phyloP scores from a whole-genome alignment of 225 moss, liverwort and hornwort species.

The Lunularia cruciata region DNA sequence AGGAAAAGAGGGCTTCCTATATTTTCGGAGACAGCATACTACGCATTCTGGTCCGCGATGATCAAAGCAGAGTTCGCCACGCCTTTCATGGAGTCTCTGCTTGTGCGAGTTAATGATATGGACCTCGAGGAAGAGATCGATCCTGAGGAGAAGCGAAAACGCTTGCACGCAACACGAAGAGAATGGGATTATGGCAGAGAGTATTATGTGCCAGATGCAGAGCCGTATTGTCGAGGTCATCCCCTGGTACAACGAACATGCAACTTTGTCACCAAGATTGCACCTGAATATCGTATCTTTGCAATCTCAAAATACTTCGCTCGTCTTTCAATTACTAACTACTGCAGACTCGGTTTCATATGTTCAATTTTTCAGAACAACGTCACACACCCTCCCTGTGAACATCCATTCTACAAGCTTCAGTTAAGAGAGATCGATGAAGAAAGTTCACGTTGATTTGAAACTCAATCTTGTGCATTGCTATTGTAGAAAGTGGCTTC shows the following conservation, averaged over 20 bases:
- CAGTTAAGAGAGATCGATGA: too few species aligned
- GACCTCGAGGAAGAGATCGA: constrained; percentile 26
- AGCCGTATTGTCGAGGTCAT: constrained; percentile 21
- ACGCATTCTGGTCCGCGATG: constrained; percentile 20
- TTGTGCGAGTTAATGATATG: constrained; percentile 26
- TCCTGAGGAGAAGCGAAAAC: not conserved
- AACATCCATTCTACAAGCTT: too few species aligned
- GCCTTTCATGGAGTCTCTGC: constrained; percentile 15
- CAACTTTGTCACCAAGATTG: constrained; percentile 19
- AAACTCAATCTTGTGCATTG: too few species aligned
- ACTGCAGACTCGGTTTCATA: too few species aligned
- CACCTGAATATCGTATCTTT: constrained; percentile 25
- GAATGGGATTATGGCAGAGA: constrained; percentile 24
- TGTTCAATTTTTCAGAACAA: too few species aligned
- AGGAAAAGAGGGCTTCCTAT: constrained; percentile 11
- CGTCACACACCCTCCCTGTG: too few species aligned
- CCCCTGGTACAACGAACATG: constrained; percentile 24
- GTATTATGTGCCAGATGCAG: constrained; percentile 21
- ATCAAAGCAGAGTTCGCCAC: constrained; percentile 16
- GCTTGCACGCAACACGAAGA: constrained; percentile 6
- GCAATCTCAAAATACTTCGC: too few species aligned
- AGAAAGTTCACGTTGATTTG: too few species aligned
- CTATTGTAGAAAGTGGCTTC: too few species aligned
- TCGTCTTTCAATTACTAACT: too few species aligned
- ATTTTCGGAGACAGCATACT: constrained; percentile 8